A percentile compares a stretch with the other conserved stretches of the same genome.
phyloP scores from a whole-genome alignment of 2,329 filamentous ascomycete species.

The Colletotrichum sp. region DNA sequence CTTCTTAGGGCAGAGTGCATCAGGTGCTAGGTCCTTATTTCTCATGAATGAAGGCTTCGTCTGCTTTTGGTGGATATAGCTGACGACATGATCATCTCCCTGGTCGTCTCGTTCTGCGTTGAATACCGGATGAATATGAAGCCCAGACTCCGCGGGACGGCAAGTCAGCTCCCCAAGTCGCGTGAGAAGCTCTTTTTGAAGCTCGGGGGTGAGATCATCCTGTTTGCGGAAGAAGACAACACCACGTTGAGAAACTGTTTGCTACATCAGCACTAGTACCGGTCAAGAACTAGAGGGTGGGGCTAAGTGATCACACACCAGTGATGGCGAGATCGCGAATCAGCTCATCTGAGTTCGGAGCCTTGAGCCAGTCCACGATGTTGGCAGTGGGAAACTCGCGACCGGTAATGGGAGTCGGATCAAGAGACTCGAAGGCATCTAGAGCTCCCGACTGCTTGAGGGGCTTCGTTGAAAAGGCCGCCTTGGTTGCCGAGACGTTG shows the following conservation, averaged over 20 bases:
- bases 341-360: slow-evolving; percentile 60
- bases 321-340: slow-evolving; percentile 66
- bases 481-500: not conserved
- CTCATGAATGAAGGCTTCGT: slow-evolving; percentile 41
- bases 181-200: slow-evolving; percentile 64
- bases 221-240: slow-evolving; percentile 71
- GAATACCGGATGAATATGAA: slow-evolving; percentile 66
- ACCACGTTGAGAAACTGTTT: slow-evolving; percentile 62
- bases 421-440: slow-evolving; percentile 52
- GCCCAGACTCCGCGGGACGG: slow-evolving; percentile 58
- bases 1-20: slow-evolving; percentile 34
- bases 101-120: slow-evolving; percentile 59
- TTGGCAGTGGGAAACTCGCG: slow-evolving; percentile 57
- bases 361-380: slow-evolving; percentile 60
- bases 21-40: slow-evolving; percentile 34
- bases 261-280: not conserved
- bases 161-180: slow-evolving; percentile 64
- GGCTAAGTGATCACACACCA: slow-evolving; percentile 38
- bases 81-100: slow-evolving; percentile 58
- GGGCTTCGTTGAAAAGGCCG: slow-evolving; percentile 29
- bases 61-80: slow-evolving; percentile 59
- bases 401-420: slow-evolving; percentile 61
- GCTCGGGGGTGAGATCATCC: slow-evolving; percentile 58
- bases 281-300: too few species aligned
- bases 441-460: slow-evolving; percentile 49